phyloP scores from a whole-genome alignment of 2,329 filamentous ascomycete genomes.

The Aspergillus hortae region DNA sequence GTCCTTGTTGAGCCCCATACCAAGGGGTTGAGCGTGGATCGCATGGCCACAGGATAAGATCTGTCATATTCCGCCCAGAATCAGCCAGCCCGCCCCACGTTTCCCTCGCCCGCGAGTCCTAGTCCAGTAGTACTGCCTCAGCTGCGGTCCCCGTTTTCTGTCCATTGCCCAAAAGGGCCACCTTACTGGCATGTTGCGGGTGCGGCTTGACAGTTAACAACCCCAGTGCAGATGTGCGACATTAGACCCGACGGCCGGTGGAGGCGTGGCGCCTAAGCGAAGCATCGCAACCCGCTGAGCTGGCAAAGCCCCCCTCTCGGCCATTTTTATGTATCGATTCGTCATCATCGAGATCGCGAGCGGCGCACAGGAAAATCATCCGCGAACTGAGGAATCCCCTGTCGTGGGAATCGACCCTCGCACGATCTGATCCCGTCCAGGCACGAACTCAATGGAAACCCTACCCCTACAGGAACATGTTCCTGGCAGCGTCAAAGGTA shows the following conservation, averaged over 20 bases:
- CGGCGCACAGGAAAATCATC: background rate
- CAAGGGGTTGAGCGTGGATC: slow-evolving; percentile 1
- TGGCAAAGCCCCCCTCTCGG: no score
- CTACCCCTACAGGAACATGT: background rate
- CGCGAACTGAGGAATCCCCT: no score
- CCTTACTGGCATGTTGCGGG: no score
- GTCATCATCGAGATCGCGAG: background rate
- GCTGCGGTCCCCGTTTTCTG: no score
- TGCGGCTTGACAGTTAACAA: no score
- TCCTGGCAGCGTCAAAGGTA: background rate
- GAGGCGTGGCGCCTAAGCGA: no score
- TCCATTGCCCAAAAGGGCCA: no score
- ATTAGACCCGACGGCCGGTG: no score
- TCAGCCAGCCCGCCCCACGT: slow-evolving; percentile 15
- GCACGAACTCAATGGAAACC: slow-evolving; percentile 12
- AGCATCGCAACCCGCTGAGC: no score
- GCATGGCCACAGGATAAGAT: slow-evolving; percentile 18
- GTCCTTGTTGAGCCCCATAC: background rate
- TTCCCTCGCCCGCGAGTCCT: slow-evolving; percentile 6
- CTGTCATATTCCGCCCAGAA: slow-evolving; percentile 24
- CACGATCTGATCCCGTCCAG: slow-evolving; percentile 10
- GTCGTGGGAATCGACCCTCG: background rate
- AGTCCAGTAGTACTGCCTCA: background rate
- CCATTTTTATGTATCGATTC: no score
- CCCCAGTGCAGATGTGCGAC: no score